Percentiles rank a stretch among this genome's conserved stretches.
phyloP scores from a whole-genome alignment of 2,329 filamentous ascomycete species.

The Xylariales sp. region DNA sequence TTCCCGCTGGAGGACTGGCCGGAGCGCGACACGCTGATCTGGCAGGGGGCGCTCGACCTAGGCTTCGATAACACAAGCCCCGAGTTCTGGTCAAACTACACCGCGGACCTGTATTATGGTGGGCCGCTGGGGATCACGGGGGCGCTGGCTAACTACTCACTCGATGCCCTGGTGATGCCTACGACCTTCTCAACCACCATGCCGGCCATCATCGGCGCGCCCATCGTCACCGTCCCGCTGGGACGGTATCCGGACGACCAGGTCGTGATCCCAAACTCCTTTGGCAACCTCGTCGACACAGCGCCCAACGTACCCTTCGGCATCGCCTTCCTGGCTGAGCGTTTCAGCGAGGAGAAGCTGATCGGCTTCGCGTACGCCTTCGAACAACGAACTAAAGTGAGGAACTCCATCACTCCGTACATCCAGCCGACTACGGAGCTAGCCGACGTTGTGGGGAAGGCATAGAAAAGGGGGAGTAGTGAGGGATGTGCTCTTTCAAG shows the following conservation, averaged over 20 bases:
- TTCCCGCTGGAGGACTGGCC: conserved; percentile 56
- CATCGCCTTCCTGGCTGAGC: conserved; percentile 55
- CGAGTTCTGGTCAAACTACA: conserved; percentile 53
- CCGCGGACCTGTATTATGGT: conserved; percentile 47
- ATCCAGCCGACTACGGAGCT: conserved; percentile 27
- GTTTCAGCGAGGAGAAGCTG: conserved; percentile 57
- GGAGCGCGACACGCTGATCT: conserved; percentile 50
- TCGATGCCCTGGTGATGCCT: conserved; percentile 61
- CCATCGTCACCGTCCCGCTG: conserved; percentile 60
- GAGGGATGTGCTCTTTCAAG: not conserved
- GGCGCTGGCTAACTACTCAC: conserved; percentile 48
- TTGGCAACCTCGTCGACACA: conserved; percentile 44
- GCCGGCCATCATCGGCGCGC: conserved; percentile 53
- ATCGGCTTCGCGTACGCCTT: conserved; percentile 65
- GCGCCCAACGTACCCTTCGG: conserved; percentile 57
- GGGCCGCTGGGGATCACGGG: conserved; percentile 58
- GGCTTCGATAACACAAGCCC: conserved; percentile 53
- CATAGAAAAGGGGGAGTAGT: not conserved
- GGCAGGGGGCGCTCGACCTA: conserved; percentile 46
- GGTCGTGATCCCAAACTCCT: conserved; percentile 35
- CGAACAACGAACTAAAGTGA: conserved; percentile 50
- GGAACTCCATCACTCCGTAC: conserved; percentile 22
- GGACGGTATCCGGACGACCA: conserved; percentile 43
- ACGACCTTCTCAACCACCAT: conserved; percentile 42
- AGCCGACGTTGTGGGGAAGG: conserved; percentile 13